These are phyloP conservation scores for Metschnikowia koreensis DNA, from an alignment of 805 yeast species.

Conservation along the genomic window DNA sequence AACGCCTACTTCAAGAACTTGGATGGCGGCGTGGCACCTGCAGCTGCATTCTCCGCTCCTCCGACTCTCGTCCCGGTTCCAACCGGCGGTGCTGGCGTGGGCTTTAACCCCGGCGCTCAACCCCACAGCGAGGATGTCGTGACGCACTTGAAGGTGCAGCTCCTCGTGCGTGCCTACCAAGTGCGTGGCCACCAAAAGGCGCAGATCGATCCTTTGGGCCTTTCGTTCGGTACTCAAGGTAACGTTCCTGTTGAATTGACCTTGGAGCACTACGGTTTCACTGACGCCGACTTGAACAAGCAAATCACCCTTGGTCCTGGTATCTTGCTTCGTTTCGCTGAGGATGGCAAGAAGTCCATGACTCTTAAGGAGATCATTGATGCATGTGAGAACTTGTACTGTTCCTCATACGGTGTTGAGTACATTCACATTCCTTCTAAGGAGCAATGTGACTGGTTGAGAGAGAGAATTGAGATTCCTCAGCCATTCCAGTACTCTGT, in stretches of 20 bases:
- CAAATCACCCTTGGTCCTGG: conserved; percentile 95
- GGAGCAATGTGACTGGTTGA: conserved; percentile 96
- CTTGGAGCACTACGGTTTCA: conserved; percentile 87
- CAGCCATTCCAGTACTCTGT: conserved; percentile 74
- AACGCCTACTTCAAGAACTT: conserved; percentile 92
- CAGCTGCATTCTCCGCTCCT: conserved; percentile 83
- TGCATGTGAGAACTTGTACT: conserved; percentile 80
- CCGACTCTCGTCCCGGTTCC: conserved; percentile 86
- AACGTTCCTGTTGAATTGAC: conserved; percentile 82
- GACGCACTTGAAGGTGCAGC: conserved; percentile 90
- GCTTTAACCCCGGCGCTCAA: conserved; percentile 52
- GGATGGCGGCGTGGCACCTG: conserved; percentile 63
- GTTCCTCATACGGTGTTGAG: conserved; percentile 88
- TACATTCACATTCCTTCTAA: conserved; percentile 96
- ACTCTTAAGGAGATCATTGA: conserved; percentile 75
- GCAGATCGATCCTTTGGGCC: conserved; percentile 90
- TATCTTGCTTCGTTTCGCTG: conserved; percentile 87
- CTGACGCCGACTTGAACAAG: conserved; percentile 78
- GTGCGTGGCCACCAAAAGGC: conserved; percentile 98
- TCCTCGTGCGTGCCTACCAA: conserved; percentile 96
- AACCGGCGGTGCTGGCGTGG: conserved; percentile 64
- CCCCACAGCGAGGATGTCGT: conserved; percentile 62
- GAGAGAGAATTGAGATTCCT: conserved; percentile 94
- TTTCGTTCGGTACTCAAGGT: conserved; percentile 73
- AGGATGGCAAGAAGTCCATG: conserved; percentile 59